Conservation (phyloP, 805 yeast genomes). For the Groenewaldozyma salmanticensis region DNA sequence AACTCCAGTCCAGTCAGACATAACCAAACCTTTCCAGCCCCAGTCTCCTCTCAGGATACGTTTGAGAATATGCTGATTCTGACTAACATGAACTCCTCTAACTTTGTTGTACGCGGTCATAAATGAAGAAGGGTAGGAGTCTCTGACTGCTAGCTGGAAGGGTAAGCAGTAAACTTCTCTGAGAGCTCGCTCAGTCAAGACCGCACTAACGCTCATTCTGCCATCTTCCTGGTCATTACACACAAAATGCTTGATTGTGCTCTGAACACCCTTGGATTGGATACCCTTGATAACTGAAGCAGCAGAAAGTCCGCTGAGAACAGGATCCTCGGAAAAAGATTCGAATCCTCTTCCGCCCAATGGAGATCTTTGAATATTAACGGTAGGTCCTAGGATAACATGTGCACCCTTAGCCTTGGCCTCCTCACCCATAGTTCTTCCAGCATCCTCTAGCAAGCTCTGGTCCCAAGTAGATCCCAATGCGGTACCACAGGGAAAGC, state of each 20-base stretch:
- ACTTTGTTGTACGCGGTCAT: conserved; percentile 59
- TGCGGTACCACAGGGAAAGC: conserved; percentile 54
- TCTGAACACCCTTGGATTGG: conserved; percentile 41
- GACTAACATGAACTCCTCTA: conserved; percentile 50
- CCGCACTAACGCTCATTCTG: conserved; percentile 38
- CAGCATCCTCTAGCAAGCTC: conserved; percentile 39
- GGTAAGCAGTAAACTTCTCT: conserved; percentile 58
- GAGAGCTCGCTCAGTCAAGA: conserved; percentile 49
- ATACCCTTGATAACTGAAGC: conserved; percentile 45
- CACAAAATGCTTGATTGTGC: conserved; percentile 54
- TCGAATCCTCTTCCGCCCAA: conserved; percentile 57
- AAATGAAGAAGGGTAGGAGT: conserved; percentile 42
- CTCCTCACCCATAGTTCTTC: conserved; percentile 44
- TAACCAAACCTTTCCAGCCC: conserved; percentile 45
- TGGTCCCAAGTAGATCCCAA: conserved; percentile 49
- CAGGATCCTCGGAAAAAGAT: conserved; percentile 54
- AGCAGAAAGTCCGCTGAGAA: conserved; percentile 37
- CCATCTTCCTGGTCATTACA: conserved; percentile 55
- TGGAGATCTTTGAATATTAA: conserved; percentile 49
- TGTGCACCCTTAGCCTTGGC: conserved; percentile 46
- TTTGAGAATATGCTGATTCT: conserved; percentile 34
- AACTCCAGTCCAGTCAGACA: conserved; percentile 60
- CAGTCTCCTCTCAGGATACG: conserved; percentile 46
- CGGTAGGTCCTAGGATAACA: conserved; percentile 40
- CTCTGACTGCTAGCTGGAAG: conserved; percentile 48